Evolutionary conservation across 1,284 basidiomycete genomes (phyloP).

Genomic region (Ganoderma meredithae): DNA sequence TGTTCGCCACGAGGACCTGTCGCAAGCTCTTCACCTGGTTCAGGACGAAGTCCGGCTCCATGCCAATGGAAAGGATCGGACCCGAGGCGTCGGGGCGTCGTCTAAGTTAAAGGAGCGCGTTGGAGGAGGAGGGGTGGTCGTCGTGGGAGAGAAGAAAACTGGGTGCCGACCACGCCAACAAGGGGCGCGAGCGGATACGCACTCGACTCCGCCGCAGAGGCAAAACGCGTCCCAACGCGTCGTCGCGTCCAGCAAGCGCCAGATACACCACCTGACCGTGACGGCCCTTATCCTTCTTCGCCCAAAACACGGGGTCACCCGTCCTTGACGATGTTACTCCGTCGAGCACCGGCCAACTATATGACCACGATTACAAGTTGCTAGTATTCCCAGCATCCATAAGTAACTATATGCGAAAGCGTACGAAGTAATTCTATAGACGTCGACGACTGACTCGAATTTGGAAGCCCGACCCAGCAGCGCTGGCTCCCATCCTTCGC

Average conservation of each 20-base stretch:
- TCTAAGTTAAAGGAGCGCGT: background rate
- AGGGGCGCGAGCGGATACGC: background rate
- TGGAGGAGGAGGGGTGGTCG: background rate
- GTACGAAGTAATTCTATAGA: conserved; percentile 35
- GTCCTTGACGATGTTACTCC: background rate
- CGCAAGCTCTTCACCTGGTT: conserved; percentile 22
- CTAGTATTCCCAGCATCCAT: conserved; percentile 32
- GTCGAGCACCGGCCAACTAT: background rate
- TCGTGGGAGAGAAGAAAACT: conserved; percentile 9
- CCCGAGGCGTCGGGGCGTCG: too few species aligned
- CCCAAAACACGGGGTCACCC: too few species aligned
- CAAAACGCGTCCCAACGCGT: conserved; percentile 11
- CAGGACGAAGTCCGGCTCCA: conserved; percentile 25
- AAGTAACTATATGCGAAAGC: conserved; percentile 35
- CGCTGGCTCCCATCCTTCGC: conserved; percentile 11
- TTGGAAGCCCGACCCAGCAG: conserved; percentile 26
- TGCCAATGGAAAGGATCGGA: background rate
- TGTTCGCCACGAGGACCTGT: conserved; percentile 20
- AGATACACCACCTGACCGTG: conserved; percentile 14
- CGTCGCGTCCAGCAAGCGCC: conserved; percentile 12
- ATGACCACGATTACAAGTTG: conserved; percentile 30
- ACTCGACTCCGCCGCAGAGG: background rate
- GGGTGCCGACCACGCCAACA: background rate
- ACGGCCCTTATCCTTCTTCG: too few species aligned
- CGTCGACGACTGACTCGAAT: conserved; percentile 24